These are phyloP conservation scores for Nemania sp. DNA, from an alignment of 2,329 filamentous ascomycete species.

Conservation along the genomic window DNA sequence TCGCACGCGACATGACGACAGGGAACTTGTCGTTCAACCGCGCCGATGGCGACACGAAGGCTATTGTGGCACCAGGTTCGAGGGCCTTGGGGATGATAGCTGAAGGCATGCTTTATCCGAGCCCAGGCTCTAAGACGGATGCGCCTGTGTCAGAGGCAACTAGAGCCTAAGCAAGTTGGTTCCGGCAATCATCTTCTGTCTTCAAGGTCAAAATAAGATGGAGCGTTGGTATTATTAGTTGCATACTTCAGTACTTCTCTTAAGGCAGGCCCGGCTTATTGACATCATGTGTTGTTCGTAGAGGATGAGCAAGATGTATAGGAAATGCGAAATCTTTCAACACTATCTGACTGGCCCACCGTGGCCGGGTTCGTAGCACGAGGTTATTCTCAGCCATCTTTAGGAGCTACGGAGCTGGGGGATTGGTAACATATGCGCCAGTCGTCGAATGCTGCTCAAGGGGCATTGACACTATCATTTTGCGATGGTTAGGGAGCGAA, in stretches of 20 bases:
- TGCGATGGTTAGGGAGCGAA: too few species aligned
- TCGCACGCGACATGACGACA: conserved; percentile 39
- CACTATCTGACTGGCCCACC: not conserved
- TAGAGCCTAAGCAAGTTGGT: conserved; percentile 62
- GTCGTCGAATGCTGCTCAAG: too few species aligned
- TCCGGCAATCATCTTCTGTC: conserved; percentile 56
- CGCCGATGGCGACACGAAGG: conserved; percentile 47
- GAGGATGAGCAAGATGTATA: not conserved
- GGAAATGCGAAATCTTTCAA: not conserved
- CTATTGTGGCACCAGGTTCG: conserved; percentile 45
- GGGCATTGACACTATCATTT: too few species aligned
- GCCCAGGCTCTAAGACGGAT: conserved; percentile 66
- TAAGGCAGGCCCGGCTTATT: conserved; percentile 10
- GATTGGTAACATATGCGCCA: not conserved
- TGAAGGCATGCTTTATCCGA: conserved; percentile 48
- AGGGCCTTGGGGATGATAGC: conserved; percentile 36
- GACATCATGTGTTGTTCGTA: not conserved
- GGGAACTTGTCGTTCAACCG: conserved; percentile 43
- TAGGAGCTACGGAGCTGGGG: not conserved
- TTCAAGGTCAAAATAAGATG: conserved; percentile 58
- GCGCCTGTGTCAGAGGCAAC: conserved; percentile 56
- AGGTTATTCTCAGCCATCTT: not conserved
- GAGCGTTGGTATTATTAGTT: conserved; percentile 54
- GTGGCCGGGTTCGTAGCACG: not conserved
- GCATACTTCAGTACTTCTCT: conserved; percentile 49